These are phyloP conservation scores for Fusarium sp. DNA, from an alignment of 2,329 filamentous ascomycete species.

Conservation along the genomic window DNA sequence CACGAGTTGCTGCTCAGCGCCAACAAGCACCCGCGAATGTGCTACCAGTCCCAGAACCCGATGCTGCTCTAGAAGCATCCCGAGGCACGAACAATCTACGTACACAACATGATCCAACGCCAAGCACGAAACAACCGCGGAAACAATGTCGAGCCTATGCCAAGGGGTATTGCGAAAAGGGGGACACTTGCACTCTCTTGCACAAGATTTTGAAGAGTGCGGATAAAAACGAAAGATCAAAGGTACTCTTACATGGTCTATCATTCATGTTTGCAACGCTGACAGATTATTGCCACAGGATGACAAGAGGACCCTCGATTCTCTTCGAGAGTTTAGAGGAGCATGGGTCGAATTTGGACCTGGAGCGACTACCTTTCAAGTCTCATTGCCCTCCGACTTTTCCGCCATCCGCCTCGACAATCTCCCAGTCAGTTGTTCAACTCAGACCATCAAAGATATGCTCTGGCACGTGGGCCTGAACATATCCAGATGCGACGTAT, in stretches of 20 bases:
- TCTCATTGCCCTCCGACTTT: slow-evolving; percentile 49
- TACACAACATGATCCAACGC: background rate
- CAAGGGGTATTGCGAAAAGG: background rate
- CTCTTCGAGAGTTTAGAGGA: slow-evolving; percentile 34
- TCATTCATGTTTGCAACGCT: background rate
- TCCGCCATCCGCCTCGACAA: slow-evolving; percentile 48
- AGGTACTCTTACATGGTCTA: background rate
- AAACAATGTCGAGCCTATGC: background rate
- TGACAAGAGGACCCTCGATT: background rate
- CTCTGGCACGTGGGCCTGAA: slow-evolving; percentile 20
- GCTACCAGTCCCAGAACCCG: background rate
- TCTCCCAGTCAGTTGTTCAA: slow-evolving; percentile 38
- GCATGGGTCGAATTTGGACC: slow-evolving; percentile 46
- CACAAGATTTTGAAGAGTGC: background rate
- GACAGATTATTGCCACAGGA: background rate
- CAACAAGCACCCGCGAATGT: background rate
- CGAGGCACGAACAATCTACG: background rate
- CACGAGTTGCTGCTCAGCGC: background rate
- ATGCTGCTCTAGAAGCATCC: background rate
- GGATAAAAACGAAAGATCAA: background rate
- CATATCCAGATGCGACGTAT: background rate
- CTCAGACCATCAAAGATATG: slow-evolving; percentile 24
- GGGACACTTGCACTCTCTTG: background rate
- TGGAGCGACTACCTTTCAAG: slow-evolving; percentile 44
- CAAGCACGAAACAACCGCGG: background rate